phyloP scores from a whole-genome alignment of 140 eudicot genomes.

The Anethum foeniculum region DNA sequence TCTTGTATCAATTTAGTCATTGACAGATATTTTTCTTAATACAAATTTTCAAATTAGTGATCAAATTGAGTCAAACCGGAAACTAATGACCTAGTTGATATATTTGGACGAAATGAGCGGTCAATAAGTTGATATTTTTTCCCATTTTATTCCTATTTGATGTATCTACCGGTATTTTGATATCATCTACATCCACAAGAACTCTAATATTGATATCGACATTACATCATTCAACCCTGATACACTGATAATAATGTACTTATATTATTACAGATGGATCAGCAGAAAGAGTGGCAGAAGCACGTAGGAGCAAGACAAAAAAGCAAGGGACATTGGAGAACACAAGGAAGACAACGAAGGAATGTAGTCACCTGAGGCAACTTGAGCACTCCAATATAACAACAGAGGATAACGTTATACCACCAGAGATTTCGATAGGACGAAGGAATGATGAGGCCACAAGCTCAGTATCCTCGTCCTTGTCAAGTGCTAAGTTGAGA shows the following conservation, averaged over 20 bases:
- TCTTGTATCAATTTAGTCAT: no score
- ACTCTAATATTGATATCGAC: background rate
- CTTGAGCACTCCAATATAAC: conserved; percentile 1
- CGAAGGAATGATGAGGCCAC: conserved; percentile 30
- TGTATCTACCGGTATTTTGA: no score
- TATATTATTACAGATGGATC: background rate
- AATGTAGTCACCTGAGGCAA: conserved; percentile 57
- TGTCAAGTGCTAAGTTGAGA: conserved; percentile 24
- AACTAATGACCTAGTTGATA: no score
- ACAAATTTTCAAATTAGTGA: no score
- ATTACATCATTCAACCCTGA: no score
- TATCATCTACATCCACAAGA: no score
- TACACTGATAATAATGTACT: background rate
- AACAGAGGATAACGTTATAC: conserved; percentile 18
- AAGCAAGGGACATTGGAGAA: conserved; percentile 56
- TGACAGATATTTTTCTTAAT: no score
- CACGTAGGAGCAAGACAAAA: conserved; percentile 40
- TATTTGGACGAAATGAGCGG: no score
- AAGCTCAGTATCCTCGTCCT: conserved; percentile 15
- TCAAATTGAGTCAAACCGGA: no score
- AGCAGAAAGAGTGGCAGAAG: conserved; percentile 34
- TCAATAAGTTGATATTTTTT: no score
- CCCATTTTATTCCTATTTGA: no score
- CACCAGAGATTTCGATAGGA: conserved; percentile 52
- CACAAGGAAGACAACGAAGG: conserved; percentile 78